These are phyloP conservation scores for Pestalotiopsis sp. DNA, from an alignment of 2,329 filamentous ascomycete species.

Conservation along the genomic window DNA sequence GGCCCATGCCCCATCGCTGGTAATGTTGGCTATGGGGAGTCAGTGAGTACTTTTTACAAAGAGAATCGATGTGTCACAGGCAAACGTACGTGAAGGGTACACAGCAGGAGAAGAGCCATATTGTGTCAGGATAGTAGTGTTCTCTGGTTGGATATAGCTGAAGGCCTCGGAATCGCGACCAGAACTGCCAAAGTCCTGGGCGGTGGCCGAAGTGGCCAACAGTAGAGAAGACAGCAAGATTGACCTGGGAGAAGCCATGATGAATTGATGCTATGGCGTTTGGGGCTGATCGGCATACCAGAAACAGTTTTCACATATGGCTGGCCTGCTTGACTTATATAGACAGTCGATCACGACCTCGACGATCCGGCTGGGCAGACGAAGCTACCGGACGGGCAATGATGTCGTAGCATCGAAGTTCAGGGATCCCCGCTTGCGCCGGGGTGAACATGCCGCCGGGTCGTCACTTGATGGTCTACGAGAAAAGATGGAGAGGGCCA, in stretches of 20 bases:
- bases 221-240: slow-evolving; percentile 14
- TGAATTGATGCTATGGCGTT: slow-evolving; percentile 13
- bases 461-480: neutral
- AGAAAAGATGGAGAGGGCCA: neutral
- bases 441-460: neutral
- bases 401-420: slow-evolving; percentile 4
- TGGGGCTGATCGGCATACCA: neutral
- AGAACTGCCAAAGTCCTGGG: slow-evolving; percentile 10
- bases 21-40: slow-evolving; percentile 34
- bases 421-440: slow-evolving; percentile 4
- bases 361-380: neutral
- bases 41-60: slow-evolving; percentile 12
- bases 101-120: slow-evolving; percentile 41
- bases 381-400: neutral
- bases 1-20: slow-evolving; percentile 37
- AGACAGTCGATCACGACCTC: neutral
- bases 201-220: slow-evolving; percentile 11
- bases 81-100: slow-evolving; percentile 38
- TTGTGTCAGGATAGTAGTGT: slow-evolving; percentile 42
- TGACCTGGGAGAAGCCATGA: slow-evolving; percentile 16
- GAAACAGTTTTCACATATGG: neutral
- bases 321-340: neutral
- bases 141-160: slow-evolving; percentile 40
- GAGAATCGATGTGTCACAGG: neutral
- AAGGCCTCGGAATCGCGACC: slow-evolving; percentile 31